phyloP scores from a whole-genome alignment of 768 basidiomycete genomes.

The Russula abietina region DNA sequence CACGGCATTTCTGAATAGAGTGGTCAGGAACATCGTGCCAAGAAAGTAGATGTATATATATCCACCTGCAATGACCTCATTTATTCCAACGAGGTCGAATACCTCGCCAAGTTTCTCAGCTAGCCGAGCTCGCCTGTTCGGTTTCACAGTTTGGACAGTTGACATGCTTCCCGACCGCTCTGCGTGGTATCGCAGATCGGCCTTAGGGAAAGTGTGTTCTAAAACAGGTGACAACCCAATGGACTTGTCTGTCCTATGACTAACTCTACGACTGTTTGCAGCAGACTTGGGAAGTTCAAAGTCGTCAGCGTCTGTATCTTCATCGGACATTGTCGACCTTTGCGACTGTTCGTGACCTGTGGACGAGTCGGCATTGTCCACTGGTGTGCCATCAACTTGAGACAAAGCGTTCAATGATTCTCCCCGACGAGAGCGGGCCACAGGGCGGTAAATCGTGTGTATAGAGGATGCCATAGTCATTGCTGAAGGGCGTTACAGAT shows the following conservation, averaged over 20 bases:
- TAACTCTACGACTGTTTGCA: slow-evolving; percentile 1
- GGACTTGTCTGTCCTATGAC: slow-evolving; percentile 13
- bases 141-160: slow-evolving; percentile 67
- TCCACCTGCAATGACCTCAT: slow-evolving; percentile 80
- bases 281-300: slow-evolving; percentile 24
- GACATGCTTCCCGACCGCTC: slow-evolving; percentile 41
- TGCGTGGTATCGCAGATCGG: slow-evolving; percentile 14
- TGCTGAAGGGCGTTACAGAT: slow-evolving; percentile 31
- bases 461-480: slow-evolving; percentile 71
- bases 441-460: slow-evolving; percentile 78
- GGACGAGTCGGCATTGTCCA: slow-evolving; percentile 2
- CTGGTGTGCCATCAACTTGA: slow-evolving; percentile 24
- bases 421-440: slow-evolving; percentile 56
- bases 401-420: slow-evolving; percentile 26
- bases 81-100: slow-evolving; percentile 73
- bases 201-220: slow-evolving; percentile 14
- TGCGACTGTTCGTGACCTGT: slow-evolving; percentile 8
- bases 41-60: slow-evolving; percentile 21
- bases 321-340: slow-evolving; percentile 13
- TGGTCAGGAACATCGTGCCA: slow-evolving; percentile 5
- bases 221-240: slow-evolving; percentile 13
- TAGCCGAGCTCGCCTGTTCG: slow-evolving; percentile 61
- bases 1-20: slow-evolving; percentile 74
- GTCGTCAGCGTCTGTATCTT: slow-evolving; percentile 26
- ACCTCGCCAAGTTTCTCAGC: slow-evolving; percentile 87